Conservation (phyloP, 2,329 filamentous ascomycete species). For the Aspergillus tubingensis region DNA sequence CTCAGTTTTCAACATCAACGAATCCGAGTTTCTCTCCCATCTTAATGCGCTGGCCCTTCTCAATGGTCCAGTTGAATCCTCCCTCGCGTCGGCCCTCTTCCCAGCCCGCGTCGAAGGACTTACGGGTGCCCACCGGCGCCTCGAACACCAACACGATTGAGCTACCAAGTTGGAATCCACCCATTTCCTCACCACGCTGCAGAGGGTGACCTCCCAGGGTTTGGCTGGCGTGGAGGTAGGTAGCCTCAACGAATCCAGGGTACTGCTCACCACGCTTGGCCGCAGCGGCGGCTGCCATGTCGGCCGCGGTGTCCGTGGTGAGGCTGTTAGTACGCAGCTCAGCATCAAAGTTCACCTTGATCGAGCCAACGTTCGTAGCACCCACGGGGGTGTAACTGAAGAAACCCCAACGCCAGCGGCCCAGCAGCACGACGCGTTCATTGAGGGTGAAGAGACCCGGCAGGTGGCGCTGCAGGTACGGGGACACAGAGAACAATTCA, state of each 20-base stretch:
- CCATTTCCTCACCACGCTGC: constrained; percentile 91
- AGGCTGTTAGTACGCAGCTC: constrained; percentile 92
- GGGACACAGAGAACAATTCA: constrained; percentile 91
- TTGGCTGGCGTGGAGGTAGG: constrained; percentile 74
- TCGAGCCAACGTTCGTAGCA: constrained; percentile 95
- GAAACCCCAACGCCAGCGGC: constrained; percentile 95
- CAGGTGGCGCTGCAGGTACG: constrained; percentile 88
- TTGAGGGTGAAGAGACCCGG: constrained; percentile 96
- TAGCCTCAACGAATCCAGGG: constrained; percentile 89
- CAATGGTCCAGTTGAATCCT: constrained; percentile 83
- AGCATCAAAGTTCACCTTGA: constrained; percentile 94
- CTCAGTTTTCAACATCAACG: constrained; percentile 50
- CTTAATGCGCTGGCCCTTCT: constrained; percentile 84
- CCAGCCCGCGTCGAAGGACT: constrained; percentile 63
- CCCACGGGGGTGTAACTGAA: constrained; percentile 95
- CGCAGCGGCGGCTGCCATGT: constrained; percentile 79
- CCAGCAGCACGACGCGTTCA: constrained; percentile 89
- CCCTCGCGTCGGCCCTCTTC: constrained; percentile 58
- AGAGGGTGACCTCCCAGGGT: constrained; percentile 82
- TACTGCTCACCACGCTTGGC: constrained; percentile 75
- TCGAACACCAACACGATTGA: constrained; percentile 97
- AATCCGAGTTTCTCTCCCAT: constrained; percentile 84
- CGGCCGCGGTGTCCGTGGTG: constrained; percentile 87
- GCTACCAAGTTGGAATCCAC: constrained; percentile 92
- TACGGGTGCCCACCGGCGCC: constrained; percentile 68